Base-by-base conservation (phyloP, 2,329 filamentous ascomycete species). In the Talaromyces islandicus region DNA sequence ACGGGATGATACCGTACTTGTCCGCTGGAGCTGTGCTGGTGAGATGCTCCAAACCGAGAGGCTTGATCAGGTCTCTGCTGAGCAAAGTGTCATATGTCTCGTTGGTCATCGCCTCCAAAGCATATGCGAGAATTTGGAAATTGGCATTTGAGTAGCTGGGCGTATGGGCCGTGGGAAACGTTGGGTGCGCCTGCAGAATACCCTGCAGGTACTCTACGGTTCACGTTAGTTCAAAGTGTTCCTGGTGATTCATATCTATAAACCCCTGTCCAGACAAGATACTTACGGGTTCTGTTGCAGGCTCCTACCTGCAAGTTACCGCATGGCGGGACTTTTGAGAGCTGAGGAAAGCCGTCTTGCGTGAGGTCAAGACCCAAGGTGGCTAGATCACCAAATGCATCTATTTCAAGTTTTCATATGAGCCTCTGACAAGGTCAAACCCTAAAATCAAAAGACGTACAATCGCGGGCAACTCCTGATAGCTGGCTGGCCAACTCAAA, bases 1-100 rank as follows among this genome's bases (percentile, higher is more conserved):
- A 68, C 0, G 78, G 76, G 3, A 80, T 76, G 1, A 80, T 65
- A 0, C 66, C 71, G n/a, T 60, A 25, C 6, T 64, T 19, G 10
- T 56, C 38, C 12, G 25, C 51, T 7, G 51, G 25, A 54, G 25
- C 35, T 55, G 52, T 10, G 65, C 27, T 19, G 11, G 51, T 29
- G 19, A 29, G 43, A 50, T 35, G 17, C 30, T 57, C 48, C 25
- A 48, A 27, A 30, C 55, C 55, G 14, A 57, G 41, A 30, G 46
- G 41, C 12, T 57, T 32, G 25, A 50, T 24, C 1, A 57, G 27
- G 29, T 57, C 41, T n/a, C 43, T 30, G 30, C 32, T n/a, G n/a
- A 57, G 43, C 43, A 57, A 50, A 14, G 43, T 5, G 4, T 57
- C 43, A 25, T 50, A 57, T 11, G 54, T 56, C 17, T 38, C n/a